Base-by-base conservation (phyloP, 148 eudicot species). In the Chenopodium suecicum region DNA sequence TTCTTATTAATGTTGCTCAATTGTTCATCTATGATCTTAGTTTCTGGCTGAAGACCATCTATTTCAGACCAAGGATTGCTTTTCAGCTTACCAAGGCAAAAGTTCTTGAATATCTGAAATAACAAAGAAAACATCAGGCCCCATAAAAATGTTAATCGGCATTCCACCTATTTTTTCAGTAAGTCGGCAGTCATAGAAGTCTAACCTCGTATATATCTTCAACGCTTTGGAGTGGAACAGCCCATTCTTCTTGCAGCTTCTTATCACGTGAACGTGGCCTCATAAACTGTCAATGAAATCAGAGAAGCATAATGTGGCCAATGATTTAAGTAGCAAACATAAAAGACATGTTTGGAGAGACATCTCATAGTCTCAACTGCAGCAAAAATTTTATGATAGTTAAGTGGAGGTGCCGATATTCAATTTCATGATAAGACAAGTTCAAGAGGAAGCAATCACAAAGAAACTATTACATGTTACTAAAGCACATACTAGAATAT, bases 31-130 rank as follows among this genome's bases (percentile, higher is more conserved):
- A 95, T 95, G 81, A 91, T 92, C 85, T 91, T 91, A 74, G 99
- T 93, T 87, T 95, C 99, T 81, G 98, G 94, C 88, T 95, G 99
- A 90, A 95, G 99, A 80, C 96, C 96, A 82, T 92, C 99, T 44
- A 95, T 74, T 81, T 95, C 99, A 64, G 98, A 95, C 99, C 99
- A 95, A 2, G 99, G 99, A 86, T 86, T 92, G 81, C 89, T 95
- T 89, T 32, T 92, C 84, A 95, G 90, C 84, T 91, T 88, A 70
- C 99, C 99, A 52, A 89, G 90, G 86, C 97, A 95, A 87, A 77
- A 95, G 75, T 84, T 86, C 89, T 78, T 82, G 85, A 95, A 95
- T 86, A 76, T 91, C 98, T 95, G 92, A 84, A 82, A 80, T 73
- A 86, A 69, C 76, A 64, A 74, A 73, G 22, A 76, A 75, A 63